Conservation (phyloP, 2,329 filamentous ascomycete genomes). For the Pseudogymnoascus sp. region DNA sequence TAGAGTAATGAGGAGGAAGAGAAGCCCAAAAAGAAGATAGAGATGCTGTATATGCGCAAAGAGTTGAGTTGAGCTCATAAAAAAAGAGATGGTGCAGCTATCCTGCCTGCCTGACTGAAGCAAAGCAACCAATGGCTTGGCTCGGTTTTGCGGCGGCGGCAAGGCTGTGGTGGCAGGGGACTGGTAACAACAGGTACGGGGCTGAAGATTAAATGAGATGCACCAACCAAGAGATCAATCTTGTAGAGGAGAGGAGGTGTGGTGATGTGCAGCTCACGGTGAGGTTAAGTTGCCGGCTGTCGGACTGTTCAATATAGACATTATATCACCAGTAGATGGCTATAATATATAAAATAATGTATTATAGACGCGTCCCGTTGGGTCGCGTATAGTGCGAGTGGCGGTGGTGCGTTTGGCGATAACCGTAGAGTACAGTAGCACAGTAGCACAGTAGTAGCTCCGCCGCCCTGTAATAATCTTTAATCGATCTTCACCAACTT, state of each 20-base stretch:
- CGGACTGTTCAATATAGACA: neutral
- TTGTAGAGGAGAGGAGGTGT: neutral
- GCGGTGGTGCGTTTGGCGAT: neutral
- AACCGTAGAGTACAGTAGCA: neutral
- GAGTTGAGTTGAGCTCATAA: neutral
- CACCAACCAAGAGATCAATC: neutral
- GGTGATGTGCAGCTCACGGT: neutral
- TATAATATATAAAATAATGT: too few relatives aligned
- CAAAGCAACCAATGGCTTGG: neutral
- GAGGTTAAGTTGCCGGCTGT: neutral
- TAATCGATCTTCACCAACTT: neutral
- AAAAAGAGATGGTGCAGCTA: neutral
- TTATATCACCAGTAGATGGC: neutral
- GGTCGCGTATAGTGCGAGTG: neutral
- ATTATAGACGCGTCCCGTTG: neutral
- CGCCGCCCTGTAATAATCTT: slow-evolving; percentile 2
- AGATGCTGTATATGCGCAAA: neutral
- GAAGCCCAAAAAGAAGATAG: neutral
- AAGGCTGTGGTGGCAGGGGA: neutral
- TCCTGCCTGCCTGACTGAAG: neutral
- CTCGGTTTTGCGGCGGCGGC: neutral
- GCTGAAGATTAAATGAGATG: neutral
- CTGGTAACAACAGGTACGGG: neutral
- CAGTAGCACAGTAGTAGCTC: too few relatives aligned
- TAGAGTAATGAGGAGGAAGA: neutral